Base-by-base conservation (phyloP, 2,329 filamentous ascomycete species). In the Fonsecaea multimorphosa region DNA sequence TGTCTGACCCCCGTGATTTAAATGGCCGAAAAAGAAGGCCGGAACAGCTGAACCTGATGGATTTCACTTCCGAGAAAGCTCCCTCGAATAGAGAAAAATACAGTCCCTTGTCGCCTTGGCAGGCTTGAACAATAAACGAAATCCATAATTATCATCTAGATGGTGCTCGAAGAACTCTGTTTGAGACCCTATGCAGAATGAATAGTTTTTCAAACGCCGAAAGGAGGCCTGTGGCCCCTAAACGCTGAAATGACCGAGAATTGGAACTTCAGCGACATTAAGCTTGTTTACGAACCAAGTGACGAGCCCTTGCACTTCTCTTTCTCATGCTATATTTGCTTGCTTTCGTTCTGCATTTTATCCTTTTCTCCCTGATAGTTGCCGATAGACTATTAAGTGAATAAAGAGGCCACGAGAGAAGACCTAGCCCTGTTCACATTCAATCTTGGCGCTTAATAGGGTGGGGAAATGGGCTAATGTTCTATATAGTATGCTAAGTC, bases 401-500 rank as follows among this genome's bases (percentile, higher is more conserved):
- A 9, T 1, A 11, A 38, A 14, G 34, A 38, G 46, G 16, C 6
- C 6, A 51, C 8, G 16, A 29, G 6, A n/a, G 16, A 51, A 22
- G 46, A 22, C 11, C 2, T n/a, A n/a, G 24, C 24, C 11, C 5
- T 11, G 7, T 51, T 51, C 46, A 51, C 24, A 29, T 51, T 51
- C 46, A 51, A 19, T 12, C 46, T 51, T 9, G 14, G 19, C n/a
- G 2, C 9, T 51, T 51, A 51, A 24, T 2, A n/a, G 9, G 34
- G 29, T 31, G 14, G 34, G 34, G 14, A 16, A 24, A 22, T 8
- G 16, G 22, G 12, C 31, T 56, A 38, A 38, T 38, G 29, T 24
- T 60, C 46, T 16, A 60, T 36, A 29, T 60, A 60, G 44, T 44
- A 60, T 7, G 40, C 12, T 22, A 60, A 16, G n/a, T 38, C 31